A percentile compares a stretch with the other conserved stretches of the same genome.
These are phyloP conservation scores for Phaeosphaeriaceae sp. DNA, from an alignment of 2,329 filamentous ascomycete genomes.

Conservation along the genomic window DNA sequence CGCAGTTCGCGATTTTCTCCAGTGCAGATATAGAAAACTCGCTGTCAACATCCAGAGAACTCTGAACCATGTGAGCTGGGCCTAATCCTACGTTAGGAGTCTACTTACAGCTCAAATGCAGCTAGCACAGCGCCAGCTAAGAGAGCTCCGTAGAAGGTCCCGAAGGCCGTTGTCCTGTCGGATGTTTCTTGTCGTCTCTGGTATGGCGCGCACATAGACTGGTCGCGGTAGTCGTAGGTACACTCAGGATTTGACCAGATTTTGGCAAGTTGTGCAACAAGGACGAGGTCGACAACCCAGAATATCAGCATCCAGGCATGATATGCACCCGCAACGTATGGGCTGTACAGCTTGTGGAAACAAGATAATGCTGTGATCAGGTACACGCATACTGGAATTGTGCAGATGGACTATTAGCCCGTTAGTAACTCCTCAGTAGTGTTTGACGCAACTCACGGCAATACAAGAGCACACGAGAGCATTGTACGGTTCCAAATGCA, in stretches of 20 bases:
- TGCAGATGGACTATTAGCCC: conserved; percentile 34
- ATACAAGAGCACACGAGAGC: conserved; percentile 33
- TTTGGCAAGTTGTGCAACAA: conserved; percentile 30
- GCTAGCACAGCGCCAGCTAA: conserved; percentile 33
- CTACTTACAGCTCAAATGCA: conserved; percentile 36
- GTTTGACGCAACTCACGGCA: conserved; percentile 15
- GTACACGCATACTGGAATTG: conserved; percentile 51
- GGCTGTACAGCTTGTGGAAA: background rate
- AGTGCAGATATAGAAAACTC: background rate
- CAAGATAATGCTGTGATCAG: conserved; percentile 42
- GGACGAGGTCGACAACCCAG: conserved; percentile 54
- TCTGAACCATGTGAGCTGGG: background rate
- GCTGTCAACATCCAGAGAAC: background rate
- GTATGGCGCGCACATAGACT: conserved; percentile 17
- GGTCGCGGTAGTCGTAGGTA: conserved; percentile 13
- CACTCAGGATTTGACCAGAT: conserved; percentile 24
- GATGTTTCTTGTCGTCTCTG: conserved; percentile 14
- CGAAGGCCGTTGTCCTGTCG: conserved; percentile 20
- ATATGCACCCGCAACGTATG: conserved; percentile 13
- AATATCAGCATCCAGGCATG: conserved; percentile 52
- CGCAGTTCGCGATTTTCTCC: background rate
- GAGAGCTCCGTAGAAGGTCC: conserved; percentile 30
- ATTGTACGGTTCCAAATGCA: conserved; percentile 52
- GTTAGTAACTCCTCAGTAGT: conserved; percentile 13
- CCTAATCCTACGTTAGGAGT: background rate